Evolutionary conservation across 768 basidiomycete genomes (phyloP).

Genomic region (Collybia mongolica): DNA sequence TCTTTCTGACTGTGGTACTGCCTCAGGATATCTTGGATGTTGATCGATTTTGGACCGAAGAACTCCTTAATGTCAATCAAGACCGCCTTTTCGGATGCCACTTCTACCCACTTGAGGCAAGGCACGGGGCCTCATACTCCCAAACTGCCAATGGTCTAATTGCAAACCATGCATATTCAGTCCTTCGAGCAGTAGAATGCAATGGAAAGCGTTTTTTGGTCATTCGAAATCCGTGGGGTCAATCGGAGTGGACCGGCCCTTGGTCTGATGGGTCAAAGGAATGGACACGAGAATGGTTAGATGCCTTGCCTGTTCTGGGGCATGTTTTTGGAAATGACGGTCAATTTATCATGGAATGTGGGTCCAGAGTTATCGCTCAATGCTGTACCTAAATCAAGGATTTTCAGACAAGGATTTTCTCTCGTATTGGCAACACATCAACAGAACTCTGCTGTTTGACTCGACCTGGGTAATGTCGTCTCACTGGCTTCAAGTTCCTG

Average conservation of each 20-base stretch:
- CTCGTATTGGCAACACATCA: slow-evolving; percentile 34
- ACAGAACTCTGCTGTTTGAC: slow-evolving; percentile 37
- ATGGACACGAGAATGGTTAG: slow-evolving; percentile 53
- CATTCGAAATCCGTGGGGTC: slow-evolving; percentile 54
- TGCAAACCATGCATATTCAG: slow-evolving; percentile 46
- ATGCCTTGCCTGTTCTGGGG: slow-evolving; percentile 35
- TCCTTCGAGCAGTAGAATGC: slow-evolving; percentile 46
- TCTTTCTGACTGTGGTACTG: neutral
- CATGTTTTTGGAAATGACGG: slow-evolving; percentile 54
- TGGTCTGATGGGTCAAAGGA: slow-evolving; percentile 60
- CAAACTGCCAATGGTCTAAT: slow-evolving; percentile 35
- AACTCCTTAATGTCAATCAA: slow-evolving; percentile 42
- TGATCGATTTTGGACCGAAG: slow-evolving; percentile 50
- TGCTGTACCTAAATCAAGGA: neutral
- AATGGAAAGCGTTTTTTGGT: slow-evolving; percentile 51
- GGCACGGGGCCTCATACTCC: slow-evolving; percentile 22
- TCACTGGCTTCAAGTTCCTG: slow-evolving; percentile 36
- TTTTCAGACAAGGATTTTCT: slow-evolving; percentile 34
- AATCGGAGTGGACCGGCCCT: slow-evolving; percentile 47
- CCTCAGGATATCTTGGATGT: slow-evolving; percentile 46
- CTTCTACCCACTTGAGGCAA: slow-evolving; percentile 29
- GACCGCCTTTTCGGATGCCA: slow-evolving; percentile 52
- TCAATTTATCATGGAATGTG: slow-evolving; percentile 57
- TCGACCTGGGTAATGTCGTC: slow-evolving; percentile 36
- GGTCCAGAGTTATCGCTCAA: slow-evolving; percentile 5